Evolutionary conservation across 768 basidiomycete species (phyloP).

Genomic region (Kwoniella botswanensis): DNA sequence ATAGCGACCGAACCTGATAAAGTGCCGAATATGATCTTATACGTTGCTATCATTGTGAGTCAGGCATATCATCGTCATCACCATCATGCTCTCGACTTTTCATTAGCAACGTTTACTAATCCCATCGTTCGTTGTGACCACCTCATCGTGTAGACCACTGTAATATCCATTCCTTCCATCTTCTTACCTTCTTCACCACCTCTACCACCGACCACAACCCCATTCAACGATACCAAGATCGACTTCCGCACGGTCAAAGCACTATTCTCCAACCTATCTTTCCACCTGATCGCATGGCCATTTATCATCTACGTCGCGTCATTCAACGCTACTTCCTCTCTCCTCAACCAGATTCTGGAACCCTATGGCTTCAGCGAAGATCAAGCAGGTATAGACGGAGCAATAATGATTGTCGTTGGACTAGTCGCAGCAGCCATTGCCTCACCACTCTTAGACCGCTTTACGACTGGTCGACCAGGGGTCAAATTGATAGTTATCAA

Average conservation of each 20-base stretch:
- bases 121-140: not conserved
- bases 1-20: slow-evolving; percentile 14
- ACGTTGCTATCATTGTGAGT: slow-evolving; percentile 20
- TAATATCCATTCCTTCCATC: slow-evolving; percentile 12
- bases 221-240: slow-evolving; percentile 9
- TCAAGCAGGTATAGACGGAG: slow-evolving; percentile 24
- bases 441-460: slow-evolving; percentile 21
- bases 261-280: slow-evolving; percentile 7
- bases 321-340: slow-evolving; percentile 23
- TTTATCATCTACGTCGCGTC: slow-evolving; percentile 25
- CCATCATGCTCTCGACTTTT: not conserved
- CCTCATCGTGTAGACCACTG: not conserved
- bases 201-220: slow-evolving; percentile 13
- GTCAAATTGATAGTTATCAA: slow-evolving; percentile 11
- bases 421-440: slow-evolving; percentile 14
- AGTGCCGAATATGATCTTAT: slow-evolving; percentile 16
- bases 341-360: slow-evolving; percentile 19
- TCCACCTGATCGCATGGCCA: slow-evolving; percentile 24
- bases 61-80: not conserved
- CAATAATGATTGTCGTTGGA: slow-evolving; percentile 20
- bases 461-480: not conserved
- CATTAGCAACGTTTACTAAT: not conserved
- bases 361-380: slow-evolving; percentile 21
- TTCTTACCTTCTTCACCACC: slow-evolving; percentile 16
- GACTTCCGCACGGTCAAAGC: not conserved